Base-by-base conservation (phyloP, 306 rosid species). In the Fagus sylvatica region DNA sequence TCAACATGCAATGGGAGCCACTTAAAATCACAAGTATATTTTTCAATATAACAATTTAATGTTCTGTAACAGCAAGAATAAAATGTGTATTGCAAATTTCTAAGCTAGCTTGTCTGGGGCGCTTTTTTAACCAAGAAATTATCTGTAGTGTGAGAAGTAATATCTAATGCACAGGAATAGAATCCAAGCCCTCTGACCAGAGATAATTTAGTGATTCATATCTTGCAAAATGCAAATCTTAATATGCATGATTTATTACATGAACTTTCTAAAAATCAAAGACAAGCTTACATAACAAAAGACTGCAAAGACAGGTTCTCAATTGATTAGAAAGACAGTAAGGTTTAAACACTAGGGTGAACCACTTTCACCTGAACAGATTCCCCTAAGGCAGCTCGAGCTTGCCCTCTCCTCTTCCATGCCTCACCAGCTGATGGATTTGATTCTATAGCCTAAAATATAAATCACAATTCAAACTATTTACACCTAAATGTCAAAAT, bases 351-450 rank as follows among this genome's bases (percentile, higher is more conserved):
- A 69, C n/a, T 70, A 71, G 80, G 68, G 56, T 43, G 43, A 79
- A 81, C 43, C 68, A 36, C 48, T 77, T 87, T 90, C 79, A 92
- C 99, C 95, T 88, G 96, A 80, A 82, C 86, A 85, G 88, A 89
- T 83, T 90, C 89, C 78, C 99, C 99, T 75, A 95, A 84, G n/a
- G 98, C 99, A 70, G 99, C 98, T 70, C 94, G 92, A 46, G 99
- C 99, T 83, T 95, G 99, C 82, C 99, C 99, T 86, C 99, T 93
- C 80, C 99, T 88, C 79, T 95, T 95, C 99, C 99, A 95, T 78
- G 98, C 99, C 87, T 95, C 99, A 62, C 93, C 89, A 74, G 98
- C 98, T 37, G 84, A 80, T 46, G 96, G 91, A 86, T 95, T 95
- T 72, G 88, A 87, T 85, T 93, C 89, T 83, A 95, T 83, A 76